Evolutionary conservation across 192 early-diverging fungal species (phyloP), one percentile per base, ranked within the genome.

Genomic region (Coemansia interrupta): DNA sequence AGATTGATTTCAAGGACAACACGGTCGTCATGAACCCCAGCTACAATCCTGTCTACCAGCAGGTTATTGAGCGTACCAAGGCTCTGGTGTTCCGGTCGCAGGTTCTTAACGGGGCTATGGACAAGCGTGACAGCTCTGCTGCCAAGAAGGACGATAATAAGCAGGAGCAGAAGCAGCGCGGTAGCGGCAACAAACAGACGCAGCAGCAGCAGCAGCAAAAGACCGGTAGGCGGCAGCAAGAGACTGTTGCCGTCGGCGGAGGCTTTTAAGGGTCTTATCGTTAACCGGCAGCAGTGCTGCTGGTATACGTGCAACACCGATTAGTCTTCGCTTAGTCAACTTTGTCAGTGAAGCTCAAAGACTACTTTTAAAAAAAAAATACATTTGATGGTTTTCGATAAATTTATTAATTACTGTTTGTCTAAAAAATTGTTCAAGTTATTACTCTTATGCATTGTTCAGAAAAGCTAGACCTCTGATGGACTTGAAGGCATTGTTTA

Each of bases 1-100:
- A 98, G 86, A 90, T 98, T 64, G 94, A 98, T 70, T 89, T 86
- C 60, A 83, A 94, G 76, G 90, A 90, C 83, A 94, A 94, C 82
- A 92, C 93, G 28, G 92, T 97, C 22, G 78, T 94, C 58, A 95
- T 97, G 92, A 94, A 94, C 61, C 86, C 89, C 42, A 85, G 86
- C 60, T 75, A 87, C 54, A 86, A 85, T 32, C 91, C 93, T 15
- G 83, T 97, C 30, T 94, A 93, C 82, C 93, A 94, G 73, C 92
- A 95, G 71, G 89, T 95, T 59, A 97, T 97, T 70, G 94, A 97
- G 81, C 85, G 91, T 61, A 97, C 94, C 41, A 90, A 89, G 78
- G 89, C 88, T 2, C 82, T 97, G 30, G 87, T 89, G 13, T 95
- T 97, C 86, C 86, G 92, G 52, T 90, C 93, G 30, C 90, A 92